A percentile compares a stretch with the other conserved stretches of the same genome.
Evolutionary conservation across 169 alveolate species (phyloP).

Genomic region (Plasmodium sp.): DNA sequence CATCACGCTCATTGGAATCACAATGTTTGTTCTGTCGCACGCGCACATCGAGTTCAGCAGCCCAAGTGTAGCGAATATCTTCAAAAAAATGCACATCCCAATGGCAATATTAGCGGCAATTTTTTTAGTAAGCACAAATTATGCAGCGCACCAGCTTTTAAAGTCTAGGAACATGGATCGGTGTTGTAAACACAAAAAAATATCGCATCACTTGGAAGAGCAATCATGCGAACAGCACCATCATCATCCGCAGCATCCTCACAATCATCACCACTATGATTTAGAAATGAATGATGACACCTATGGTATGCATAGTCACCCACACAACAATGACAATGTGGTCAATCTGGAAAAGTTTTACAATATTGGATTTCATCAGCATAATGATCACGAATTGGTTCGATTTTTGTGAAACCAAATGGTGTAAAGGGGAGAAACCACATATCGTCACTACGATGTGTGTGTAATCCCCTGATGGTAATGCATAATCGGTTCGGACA

Average conservation of each 20-base stretch:
- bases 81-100: background rate
- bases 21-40: slow-evolving; percentile 33
- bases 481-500: background rate
- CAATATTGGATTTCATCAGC: background rate
- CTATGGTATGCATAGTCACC: background rate
- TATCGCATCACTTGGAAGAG: background rate
- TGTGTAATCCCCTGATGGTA: background rate
- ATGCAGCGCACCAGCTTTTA: slow-evolving; percentile 21
- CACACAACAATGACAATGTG: background rate
- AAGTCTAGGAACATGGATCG: slow-evolving; percentile 27
- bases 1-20: slow-evolving; percentile 13
- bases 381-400: slow-evolving; percentile 27
- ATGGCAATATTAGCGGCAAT: slow-evolving; percentile 13
- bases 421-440: background rate
- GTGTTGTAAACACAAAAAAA: slow-evolving; percentile 22
- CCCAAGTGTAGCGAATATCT: background rate
- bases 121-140: slow-evolving; percentile 19
- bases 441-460: background rate
- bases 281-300: background rate
- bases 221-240: background rate
- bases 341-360: background rate
- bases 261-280: background rate
- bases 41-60: slow-evolving; percentile 2
- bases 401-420: slow-evolving; percentile 7
- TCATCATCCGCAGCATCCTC: background rate